Base-by-base conservation (phyloP, 371 early-diverging fungal species). In the Capillidium heterosporum region DNA sequence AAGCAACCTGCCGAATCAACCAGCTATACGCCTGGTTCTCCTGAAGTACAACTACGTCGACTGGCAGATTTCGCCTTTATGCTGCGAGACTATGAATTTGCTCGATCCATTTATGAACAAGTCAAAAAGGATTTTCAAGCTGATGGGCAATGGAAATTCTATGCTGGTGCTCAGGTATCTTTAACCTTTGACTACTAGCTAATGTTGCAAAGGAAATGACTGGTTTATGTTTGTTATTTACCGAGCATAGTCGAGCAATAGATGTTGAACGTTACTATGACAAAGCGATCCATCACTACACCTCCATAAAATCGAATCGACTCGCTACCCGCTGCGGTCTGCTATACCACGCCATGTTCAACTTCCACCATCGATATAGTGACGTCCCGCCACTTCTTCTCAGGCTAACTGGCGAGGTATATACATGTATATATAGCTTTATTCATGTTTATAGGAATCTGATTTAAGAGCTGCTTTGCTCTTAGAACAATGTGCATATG, bases 11-110 rank as follows among this genome's bases (percentile, higher is more conserved):
- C 27, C 28, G n/a, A 74, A 13, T 59, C 63, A 19, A 59, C 60
- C 2, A 11, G 60, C 63, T 56, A 73, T 65, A 1, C 60, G 66
- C 13, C 72, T 67, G 43, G 61, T 60, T 1, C 70, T 66, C 86
- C 89, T 0, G 97, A 96, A 63, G 81, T 89, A 1, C 82, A 87
- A 59, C 76, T 94, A 78, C 80, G 95, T 10, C 83, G 84, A 60
- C 68, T 94, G 42, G 97, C 90, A 4, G 95, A 95, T 67, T 95
- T 79, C 70, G 84, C 92, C 1, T 94, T 96, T 61, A 94, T 95
- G 93, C 71, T 96, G 5, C 71, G 85, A 19, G 95, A 95, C 63
- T 94, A 84, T 67, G 77, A 79, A 57, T 84, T 91, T 65, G 95
- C 97, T 0, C 77, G 77, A 46, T 73, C 81, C 0, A 82, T 86